phyloP scores from a whole-genome alignment of 352 stramenopile species.

The Stephanocyclus meneghinianus region DNA sequence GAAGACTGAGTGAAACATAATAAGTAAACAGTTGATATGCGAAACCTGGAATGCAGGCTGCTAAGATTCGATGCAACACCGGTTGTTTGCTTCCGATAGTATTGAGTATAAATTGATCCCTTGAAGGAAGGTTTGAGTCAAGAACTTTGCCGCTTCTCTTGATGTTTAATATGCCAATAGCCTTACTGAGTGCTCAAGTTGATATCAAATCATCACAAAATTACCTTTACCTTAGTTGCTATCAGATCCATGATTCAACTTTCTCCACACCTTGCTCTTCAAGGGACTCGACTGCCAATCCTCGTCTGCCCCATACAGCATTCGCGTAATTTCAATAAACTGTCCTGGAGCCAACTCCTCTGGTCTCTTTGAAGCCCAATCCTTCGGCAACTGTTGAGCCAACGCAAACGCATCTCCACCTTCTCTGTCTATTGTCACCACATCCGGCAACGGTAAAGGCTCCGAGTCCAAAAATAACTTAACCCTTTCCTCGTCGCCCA shows the following conservation, averaged over 20 bases:
- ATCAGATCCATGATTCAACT: constrained; percentile 78
- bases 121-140: background rate
- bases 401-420: constrained; percentile 75
- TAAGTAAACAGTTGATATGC: no score
- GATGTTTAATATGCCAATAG: background rate
- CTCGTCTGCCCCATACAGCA: constrained; percentile 68
- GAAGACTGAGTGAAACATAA: no score
- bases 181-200: background rate
- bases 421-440: constrained; percentile 48
- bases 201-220: background rate
- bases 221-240: no score
- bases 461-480: constrained; percentile 56
- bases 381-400: constrained; percentile 63
- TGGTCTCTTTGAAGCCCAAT: constrained; percentile 83
- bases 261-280: constrained; percentile 82
- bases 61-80: no score
- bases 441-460: constrained; percentile 66
- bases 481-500: constrained; percentile 46
- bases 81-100: no score
- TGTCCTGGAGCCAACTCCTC: constrained; percentile 85
- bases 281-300: constrained; percentile 48
- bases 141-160: background rate
- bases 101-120: no score
- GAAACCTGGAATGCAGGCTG: no score
- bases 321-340: constrained; percentile 86